phyloP scores from a whole-genome alignment of 805 yeast species.

The Kluyveromyces nonfermentans region DNA sequence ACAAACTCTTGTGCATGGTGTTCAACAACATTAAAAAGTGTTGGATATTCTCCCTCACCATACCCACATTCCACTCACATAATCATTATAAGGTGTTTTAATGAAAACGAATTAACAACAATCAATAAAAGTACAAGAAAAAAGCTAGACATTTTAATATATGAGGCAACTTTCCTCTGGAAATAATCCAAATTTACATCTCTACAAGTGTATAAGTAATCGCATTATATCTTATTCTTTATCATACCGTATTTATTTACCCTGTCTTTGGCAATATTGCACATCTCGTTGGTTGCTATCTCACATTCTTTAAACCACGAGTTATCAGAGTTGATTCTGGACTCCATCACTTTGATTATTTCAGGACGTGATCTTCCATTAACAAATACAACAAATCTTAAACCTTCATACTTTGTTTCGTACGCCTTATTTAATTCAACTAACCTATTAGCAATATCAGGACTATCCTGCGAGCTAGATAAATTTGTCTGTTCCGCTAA shows the following conservation, averaged over 20 bases:
- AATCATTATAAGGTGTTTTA: background rate
- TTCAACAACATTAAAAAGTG: too few relatives aligned
- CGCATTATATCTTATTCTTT: constrained; percentile 1
- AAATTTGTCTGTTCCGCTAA: constrained; percentile 62
- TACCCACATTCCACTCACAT: background rate
- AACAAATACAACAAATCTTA: constrained; percentile 81
- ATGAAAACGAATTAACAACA: background rate
- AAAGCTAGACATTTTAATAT: background rate
- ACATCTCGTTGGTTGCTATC: constrained; percentile 79
- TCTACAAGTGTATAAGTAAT: background rate
- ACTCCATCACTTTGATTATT: constrained; percentile 54
- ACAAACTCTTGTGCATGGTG: too few relatives aligned
- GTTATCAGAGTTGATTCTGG: constrained; percentile 35
- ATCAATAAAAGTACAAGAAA: background rate
- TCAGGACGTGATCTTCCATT: constrained; percentile 65
- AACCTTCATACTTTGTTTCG: constrained; percentile 57
- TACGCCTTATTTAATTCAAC: constrained; percentile 47
- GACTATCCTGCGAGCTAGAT: constrained; percentile 34
- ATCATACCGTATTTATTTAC: constrained; percentile 37
- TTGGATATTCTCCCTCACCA: too few relatives aligned
- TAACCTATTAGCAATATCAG: constrained; percentile 39
- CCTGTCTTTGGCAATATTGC: constrained; percentile 81
- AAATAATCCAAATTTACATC: background rate
- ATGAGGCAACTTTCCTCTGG: background rate
- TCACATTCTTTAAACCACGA: constrained; percentile 40